A percentile compares a stretch with the other conserved stretches of the same genome.
Evolutionary conservation across 306 rosid species (phyloP).

Genomic region (Cucumis sativus): Cucumber_9930_V3 NC_026660.2:4407001-4407500

Average conservation of each 20-base stretch:
- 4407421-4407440: not conserved
- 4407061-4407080: constrained; percentile 44
- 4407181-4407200: constrained; percentile 5
- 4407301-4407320: not conserved
- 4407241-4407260: constrained; percentile 7
- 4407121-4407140: constrained; percentile 51
- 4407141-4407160: constrained; percentile 28
- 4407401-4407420: not conserved
- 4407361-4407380: not conserved
- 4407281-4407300: not conserved
- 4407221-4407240: constrained; percentile 2
- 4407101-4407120: constrained; percentile 48
- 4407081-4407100: constrained; percentile 39
- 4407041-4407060: constrained; percentile 40
- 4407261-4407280: constrained; percentile 14
- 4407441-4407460: not conserved
- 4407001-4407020: constrained; percentile 52
- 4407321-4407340: not conserved
- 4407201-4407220: constrained; percentile 11
- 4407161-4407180: constrained; percentile 26
- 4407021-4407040: constrained; percentile 38
- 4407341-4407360: not conserved
- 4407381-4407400: not conserved
- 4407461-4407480: not conserved
- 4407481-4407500: not conserved